phyloP scores from a whole-genome alignment of 345 rosid genomes.

The Camelina sativa region DNA sequence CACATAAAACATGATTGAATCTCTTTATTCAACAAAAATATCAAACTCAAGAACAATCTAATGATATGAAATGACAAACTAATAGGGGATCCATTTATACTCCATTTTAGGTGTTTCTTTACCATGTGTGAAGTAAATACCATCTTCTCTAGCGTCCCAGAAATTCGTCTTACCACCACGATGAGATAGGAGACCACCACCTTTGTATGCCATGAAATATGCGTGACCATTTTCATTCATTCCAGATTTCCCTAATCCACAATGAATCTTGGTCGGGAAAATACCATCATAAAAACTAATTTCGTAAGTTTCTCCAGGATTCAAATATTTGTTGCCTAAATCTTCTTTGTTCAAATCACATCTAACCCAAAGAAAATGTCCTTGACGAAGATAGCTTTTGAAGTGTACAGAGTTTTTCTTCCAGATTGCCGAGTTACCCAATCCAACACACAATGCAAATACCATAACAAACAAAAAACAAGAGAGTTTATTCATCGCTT shows the following conservation, averaged over 20 bases:
- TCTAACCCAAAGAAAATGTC: background rate
- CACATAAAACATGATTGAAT: too few species aligned
- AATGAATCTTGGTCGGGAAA: too few species aligned
- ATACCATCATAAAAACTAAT: background rate
- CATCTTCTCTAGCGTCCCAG: background rate
- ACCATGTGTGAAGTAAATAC: background rate
- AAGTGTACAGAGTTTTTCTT: background rate
- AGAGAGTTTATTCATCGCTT: too few species aligned
- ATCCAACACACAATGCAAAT: background rate
- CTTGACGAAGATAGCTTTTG: background rate
- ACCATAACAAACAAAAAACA: background rate
- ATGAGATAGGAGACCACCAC: background rate
- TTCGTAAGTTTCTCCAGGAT: background rate
- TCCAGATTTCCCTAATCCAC: background rate
- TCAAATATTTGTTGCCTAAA: background rate
- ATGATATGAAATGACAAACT: too few species aligned
- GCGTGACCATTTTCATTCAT: too few species aligned
- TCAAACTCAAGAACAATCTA: too few species aligned
- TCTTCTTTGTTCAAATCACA: background rate
- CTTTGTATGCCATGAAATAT: background rate
- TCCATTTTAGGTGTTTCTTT: background rate
- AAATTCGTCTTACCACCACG: background rate
- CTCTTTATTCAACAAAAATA: too few species aligned
- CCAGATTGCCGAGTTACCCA: background rate
- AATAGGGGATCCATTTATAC: background rate